Base-by-base conservation (phyloP, 495 filamentous ascomycete species). In the Mytilinidion resinicola region DNA sequence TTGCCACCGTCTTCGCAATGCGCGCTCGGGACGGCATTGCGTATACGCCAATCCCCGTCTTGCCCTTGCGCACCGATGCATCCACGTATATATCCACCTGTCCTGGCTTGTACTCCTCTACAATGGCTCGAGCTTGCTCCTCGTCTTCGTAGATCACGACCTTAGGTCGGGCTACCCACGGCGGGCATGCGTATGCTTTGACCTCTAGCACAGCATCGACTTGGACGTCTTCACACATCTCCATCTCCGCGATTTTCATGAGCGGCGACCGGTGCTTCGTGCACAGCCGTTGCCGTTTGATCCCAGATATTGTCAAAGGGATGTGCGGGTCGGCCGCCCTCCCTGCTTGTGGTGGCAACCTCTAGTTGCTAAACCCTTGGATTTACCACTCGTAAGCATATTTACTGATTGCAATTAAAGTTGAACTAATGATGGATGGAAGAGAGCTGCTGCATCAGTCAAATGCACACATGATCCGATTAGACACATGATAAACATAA, bases 11-110 rank as follows among this genome's bases (percentile, higher is more conserved):
- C 50, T 41, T 61, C 50, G 33, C 55, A 17, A 61, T 55, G 12
- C 4, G 44, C 21, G 51, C 57, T 47, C 17, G 6, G 20, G 37
- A 59, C 14, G 37, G 57, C 36, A 14, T 61, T 2, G 39, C n/a
- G n/a, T n/a, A n/a, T n/a, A 49, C 39, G 14, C 58, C 34, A 56
- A 55, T 49, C 8, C 52, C 44, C 7, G 39, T 52, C 36, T 38
- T 17, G 9, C 53, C 44, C 7, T 55, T 61, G 9, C 54, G 54
- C 19, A 61, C 59, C 17, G 54, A 61, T 51, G 53, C 46, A 53
- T 61, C 53, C 19, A 61, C 21, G 38, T 51, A 61, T 38, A 61
- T 50, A 37, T 61, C 53, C n/a, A 61, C 59, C 49, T 57, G 59
- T 51, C 59, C 59, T 57, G 43, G 42, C 54, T 57, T 33, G 21